Evolutionary conservation across 306 rosid species (phyloP), one percentile per base, ranked within the genome.

Genomic region (Inga leiocalycina): DNA sequence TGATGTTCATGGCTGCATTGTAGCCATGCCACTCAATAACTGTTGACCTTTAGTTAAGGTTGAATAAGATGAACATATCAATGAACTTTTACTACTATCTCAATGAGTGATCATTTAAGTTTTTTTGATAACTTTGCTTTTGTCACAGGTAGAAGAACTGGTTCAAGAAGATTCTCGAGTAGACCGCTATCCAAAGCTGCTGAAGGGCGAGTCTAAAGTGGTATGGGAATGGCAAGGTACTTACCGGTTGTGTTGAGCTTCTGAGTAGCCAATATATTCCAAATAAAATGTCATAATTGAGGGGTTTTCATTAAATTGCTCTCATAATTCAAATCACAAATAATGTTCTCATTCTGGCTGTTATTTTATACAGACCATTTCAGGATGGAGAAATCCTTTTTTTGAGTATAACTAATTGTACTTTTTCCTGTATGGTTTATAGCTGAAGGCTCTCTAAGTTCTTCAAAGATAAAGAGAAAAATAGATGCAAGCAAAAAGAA

Each of bases 161-260:
- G 92, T 95, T 87, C 96, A 90, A 83, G 96, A 92, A 88, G 99
- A 95, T 82, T 93, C 98, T 56, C 92, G 95, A 24, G 84, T 95
- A 78, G 98, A 95, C 86, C 84, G 97, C 43, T 93, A 90, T 86
- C 99, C 96, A 6, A 93, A 88, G 89, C 78, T 92, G 87, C 96
- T 95, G 80, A 95, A 93, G 88, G 99, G 97, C 34, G 99, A 95
- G 88, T 89, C 94, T 19, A 95, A 88, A 90, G 96, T 88, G 76
- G 97, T 93, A 46, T 95, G 99, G 99, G 99, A 95, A 85, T 95
- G 98, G 98, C 91, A 88, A 88, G 91, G 91, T 88, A 88, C 77
- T 45, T 56, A 34, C 66, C 2, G 41, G 51, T n/a, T 43, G 8
- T 61, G 71, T 37, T 79, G 24, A 67, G 49, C 22, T 72, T 71